Evolutionary conservation across 208 protist genomes (phyloP).

Genomic region (Crithidia thermophila): DNA sequence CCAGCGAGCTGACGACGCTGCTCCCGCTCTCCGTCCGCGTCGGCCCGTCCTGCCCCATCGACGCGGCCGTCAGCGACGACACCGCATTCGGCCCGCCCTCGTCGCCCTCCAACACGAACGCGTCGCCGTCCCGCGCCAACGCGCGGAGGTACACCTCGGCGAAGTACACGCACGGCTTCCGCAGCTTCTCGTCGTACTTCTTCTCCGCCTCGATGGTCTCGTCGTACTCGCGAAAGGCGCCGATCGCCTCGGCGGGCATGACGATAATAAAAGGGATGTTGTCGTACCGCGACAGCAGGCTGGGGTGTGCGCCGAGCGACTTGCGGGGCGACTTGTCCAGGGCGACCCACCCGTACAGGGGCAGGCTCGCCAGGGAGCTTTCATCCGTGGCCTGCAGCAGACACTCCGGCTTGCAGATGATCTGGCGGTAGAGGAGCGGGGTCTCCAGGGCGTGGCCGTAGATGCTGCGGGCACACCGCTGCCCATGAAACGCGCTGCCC

Average conservation of each 20-base stretch:
- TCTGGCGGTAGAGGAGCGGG: conserved; percentile 22
- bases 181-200: conserved; percentile 63
- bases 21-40: too few species aligned
- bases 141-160: conserved; percentile 49
- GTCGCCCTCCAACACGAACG: conserved; percentile 22
- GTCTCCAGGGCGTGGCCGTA: conserved; percentile 38
- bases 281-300: conserved; percentile 22
- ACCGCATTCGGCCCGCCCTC: too few species aligned
- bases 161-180: conserved; percentile 24
- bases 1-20: not conserved
- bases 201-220: conserved; percentile 18
- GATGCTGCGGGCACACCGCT: conserved; percentile 40
- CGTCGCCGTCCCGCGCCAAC: conserved; percentile 36
- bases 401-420: conserved; percentile 20
- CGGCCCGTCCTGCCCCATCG: too few species aligned
- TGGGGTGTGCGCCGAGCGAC: not conserved
- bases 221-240: conserved; percentile 40
- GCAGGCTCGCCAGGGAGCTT: conserved; percentile 14
- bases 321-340: conserved; percentile 2
- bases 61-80: too few species aligned
- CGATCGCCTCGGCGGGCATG: conserved; percentile 32
- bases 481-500: conserved; percentile 32
- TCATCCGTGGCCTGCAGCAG: conserved; percentile 7
- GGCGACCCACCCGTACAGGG: conserved; percentile 38
- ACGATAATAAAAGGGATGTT: conserved; percentile 39